Base-by-base conservation (phyloP, 1,284 basidiomycete genomes). In the Wallemia hederae region DNA sequence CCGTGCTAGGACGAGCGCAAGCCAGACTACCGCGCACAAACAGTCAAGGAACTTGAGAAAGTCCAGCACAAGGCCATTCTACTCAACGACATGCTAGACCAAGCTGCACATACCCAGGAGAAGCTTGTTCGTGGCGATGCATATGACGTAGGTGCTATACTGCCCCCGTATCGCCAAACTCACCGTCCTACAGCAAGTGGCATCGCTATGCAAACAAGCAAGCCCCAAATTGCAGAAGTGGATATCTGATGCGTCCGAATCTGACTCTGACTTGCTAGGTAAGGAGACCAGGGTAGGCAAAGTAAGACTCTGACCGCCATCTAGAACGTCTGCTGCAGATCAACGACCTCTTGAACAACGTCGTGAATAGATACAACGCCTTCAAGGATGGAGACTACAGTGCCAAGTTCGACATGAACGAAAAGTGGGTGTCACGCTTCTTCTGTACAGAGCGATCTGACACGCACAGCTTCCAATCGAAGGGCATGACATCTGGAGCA, bases 181-280 rank as follows among this genome's bases (percentile, higher is more conserved):
- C 57, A 24, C 9, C 27, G 0, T 11, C 31, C n/a, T 31, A 34
- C 67, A 86, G 82, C 92, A 98, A 82, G 89, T 98, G 7, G 84
- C 91, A 0, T 73, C 77, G 0, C 82, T 94, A 59, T 78, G 96
- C 55, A 76, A 76, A 27, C 79, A 78, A 59, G 91, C 92, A 1
- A 78, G 92, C 61, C 94, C 94, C 0, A 90, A 87, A 71, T 80
- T 98, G 59, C 94, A 98, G 70, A 92, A 91, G 66, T 97, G 92
- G 92, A 87, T 98, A 63, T 85, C 83, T n/a, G 87, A 97, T 65
- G 90, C 85, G 0, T 84, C 74, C 27, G 74, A 75, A 33, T 79
- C 80, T 55, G 88, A 92, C 70, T 77, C 85, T 28, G 87, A 83
- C 64, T 84, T 87, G 60, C 80, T 97, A 67, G 84, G 87, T 88